phyloP scores from a whole-genome alignment of 768 basidiomycete species.

The Russula emetica region DNA sequence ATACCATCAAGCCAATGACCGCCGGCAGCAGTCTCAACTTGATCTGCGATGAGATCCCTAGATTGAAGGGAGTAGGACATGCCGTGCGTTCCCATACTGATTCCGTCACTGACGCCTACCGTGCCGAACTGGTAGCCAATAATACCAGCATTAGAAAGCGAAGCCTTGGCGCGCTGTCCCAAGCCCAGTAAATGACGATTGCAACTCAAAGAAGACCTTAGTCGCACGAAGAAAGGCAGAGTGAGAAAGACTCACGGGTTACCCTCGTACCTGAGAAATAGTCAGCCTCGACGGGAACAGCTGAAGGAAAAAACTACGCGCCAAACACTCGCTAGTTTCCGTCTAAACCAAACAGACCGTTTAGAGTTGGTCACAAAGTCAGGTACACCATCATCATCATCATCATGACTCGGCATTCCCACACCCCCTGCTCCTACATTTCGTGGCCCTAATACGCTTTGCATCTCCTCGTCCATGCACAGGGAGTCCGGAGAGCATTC shows the following conservation, averaged over 20 bases:
- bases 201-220: constrained; percentile 53
- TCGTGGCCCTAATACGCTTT: not conserved
- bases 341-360: not conserved
- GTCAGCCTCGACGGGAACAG: constrained; percentile 24
- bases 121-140: constrained; percentile 98
- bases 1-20: constrained; percentile 98
- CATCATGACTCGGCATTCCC: not conserved
- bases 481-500: not conserved
- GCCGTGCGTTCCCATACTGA: constrained; percentile 93
- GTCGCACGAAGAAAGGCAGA: not conserved
- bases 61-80: constrained; percentile 98
- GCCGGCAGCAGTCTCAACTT: constrained; percentile 92
- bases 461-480: not conserved
- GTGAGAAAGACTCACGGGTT: constrained; percentile 73
- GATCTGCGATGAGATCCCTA: constrained; percentile 95
- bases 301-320: constrained; percentile 40
- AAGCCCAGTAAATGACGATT: constrained; percentile 89
- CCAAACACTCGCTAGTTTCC: constrained; percentile 87
- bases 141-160: constrained; percentile 61
- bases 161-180: constrained; percentile 82
- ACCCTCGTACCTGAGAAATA: constrained; percentile 84
- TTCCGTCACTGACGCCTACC: constrained; percentile 96
- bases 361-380: not conserved
- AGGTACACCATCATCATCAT: no score
- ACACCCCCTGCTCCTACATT: not conserved